Evolutionary conservation across 192 early-diverging fungal genomes (phyloP).

Genomic region (Thamnidium elegans): DNA sequence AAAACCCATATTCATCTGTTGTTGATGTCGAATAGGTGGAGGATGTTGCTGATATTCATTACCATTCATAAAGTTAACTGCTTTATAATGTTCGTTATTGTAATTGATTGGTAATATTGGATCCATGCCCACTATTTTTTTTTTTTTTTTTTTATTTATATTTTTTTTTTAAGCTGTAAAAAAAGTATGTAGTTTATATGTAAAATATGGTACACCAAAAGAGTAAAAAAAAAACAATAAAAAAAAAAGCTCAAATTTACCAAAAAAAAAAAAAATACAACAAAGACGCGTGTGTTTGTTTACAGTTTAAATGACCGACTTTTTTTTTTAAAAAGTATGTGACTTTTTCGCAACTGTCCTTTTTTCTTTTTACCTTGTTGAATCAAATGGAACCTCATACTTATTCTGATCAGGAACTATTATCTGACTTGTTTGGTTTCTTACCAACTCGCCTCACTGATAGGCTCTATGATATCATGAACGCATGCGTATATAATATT

Average conservation of each 20-base stretch:
- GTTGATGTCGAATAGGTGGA: neutral
- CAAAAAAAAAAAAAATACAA: neutral
- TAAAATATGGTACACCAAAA: neutral
- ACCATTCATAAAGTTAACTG: constrained; percentile 13
- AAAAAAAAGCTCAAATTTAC: no score
- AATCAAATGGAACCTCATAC: neutral
- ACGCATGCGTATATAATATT: neutral
- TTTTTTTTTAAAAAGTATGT: neutral
- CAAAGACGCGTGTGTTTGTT: no score
- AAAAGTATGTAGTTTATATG: neutral
- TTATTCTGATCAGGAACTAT: neutral
- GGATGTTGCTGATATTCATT: neutral
- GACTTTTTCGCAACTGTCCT: neutral
- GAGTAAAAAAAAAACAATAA: neutral
- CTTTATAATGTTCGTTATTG: constrained; percentile 18
- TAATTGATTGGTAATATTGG: constrained; percentile 18
- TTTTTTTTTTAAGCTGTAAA: constrained; percentile 2
- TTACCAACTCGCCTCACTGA: neutral
- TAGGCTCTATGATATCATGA: neutral
- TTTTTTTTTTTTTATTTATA: neutral
- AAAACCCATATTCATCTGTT: constrained; percentile 21
- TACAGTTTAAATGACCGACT: no score
- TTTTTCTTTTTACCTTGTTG: neutral
- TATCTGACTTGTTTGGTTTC: neutral
- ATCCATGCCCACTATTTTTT: constrained; percentile 1